Base-by-base conservation (phyloP, 805 yeast genomes). In the Tetrapisispora nanseiensis region DNA sequence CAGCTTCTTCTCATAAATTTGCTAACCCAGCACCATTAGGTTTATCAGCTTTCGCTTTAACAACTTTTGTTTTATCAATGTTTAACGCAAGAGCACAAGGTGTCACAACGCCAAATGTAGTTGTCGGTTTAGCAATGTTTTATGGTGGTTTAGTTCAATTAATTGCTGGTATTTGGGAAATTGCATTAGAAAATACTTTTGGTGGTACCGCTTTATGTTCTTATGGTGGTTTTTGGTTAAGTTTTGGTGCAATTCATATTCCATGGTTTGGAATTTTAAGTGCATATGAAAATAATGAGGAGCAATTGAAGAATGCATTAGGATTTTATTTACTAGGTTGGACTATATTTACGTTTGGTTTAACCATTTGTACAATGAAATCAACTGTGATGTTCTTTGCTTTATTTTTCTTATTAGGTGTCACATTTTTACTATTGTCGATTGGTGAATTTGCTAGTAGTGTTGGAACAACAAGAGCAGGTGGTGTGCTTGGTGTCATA, bases 1-100 rank as follows among this genome's bases (percentile, higher is more conserved):
- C 73, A n/a, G 72, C 76, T 5, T 72, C 90, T 13, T 56, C 65
- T 8, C 78, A 80, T 51, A 70, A 71, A 48, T 69, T 79, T 51
- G 85, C 76, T 36, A 78, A 78, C 55, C 82, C 85, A 12, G 80
- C 80, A 28, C 82, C 85, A 7, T 61, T 79, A 32, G 86, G 85
- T 9, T 56, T 80, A 38, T 63, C 70, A 31, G 83, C 75, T 0
- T 79, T 79, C 54, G 80, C 83, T 2, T 53, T 78, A 45, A 76
- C 83, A 4, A 77, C 83, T 4, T 77, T 79, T 57, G 75, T 76
- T 3, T 59, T 78, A 28, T 75, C 80, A 2, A 61, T 79, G 67
- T 61, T 61, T 52, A 78, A 78, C 47, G 72, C 76, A 22, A 62
- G 65, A 29, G 81, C 81, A 13, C 70, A 72, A 59, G 77, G 77